These are phyloP conservation scores for Magnusiomyces magnusii DNA, from an alignment of 1,139 yeast species.

Conservation along the genomic window DNA sequence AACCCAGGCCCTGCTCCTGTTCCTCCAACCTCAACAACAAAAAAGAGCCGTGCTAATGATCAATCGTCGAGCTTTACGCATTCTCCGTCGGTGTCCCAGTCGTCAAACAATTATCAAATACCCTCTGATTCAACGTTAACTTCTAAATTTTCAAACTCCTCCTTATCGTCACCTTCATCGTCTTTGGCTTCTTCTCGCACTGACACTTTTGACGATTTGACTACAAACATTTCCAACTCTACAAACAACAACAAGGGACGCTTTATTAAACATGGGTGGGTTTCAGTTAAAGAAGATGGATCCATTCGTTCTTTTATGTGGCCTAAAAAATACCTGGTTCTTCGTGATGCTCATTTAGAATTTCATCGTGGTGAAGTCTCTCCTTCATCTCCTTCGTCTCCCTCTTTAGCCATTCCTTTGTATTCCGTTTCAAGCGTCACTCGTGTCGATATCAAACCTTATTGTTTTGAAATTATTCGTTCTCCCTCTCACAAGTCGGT, in stretches of 20 bases:
- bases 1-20: constrained; percentile 38
- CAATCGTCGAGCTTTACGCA: not conserved
- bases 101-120: too few species aligned
- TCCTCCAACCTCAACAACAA: constrained; percentile 28
- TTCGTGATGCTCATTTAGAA: constrained; percentile 66
- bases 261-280: constrained; percentile 60
- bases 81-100: not conserved
- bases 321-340: constrained; percentile 78
- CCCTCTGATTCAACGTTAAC: too few species aligned
- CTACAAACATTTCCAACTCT: not conserved
- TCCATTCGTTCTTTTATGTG: constrained; percentile 67
- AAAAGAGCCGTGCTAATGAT: not conserved
- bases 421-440: constrained; percentile 50
- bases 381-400: constrained; percentile 23
- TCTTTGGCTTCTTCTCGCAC: too few species aligned
- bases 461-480: constrained; percentile 74
- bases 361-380: constrained; percentile 61
- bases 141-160: too few species aligned
- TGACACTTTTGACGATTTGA: not conserved
- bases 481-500: constrained; percentile 49
- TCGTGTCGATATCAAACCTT: constrained; percentile 57
- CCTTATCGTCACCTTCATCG: too few species aligned
- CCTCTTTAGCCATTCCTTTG: constrained; percentile 46
- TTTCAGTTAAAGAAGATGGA: constrained; percentile 87
- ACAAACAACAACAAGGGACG: constrained; percentile 10